Percentiles rank a stretch among this genome's conserved stretches.
These are phyloP conservation scores for Amanita thiersii DNA, from an alignment of 768 basidiomycete species.

Conservation along the genomic window DNA sequence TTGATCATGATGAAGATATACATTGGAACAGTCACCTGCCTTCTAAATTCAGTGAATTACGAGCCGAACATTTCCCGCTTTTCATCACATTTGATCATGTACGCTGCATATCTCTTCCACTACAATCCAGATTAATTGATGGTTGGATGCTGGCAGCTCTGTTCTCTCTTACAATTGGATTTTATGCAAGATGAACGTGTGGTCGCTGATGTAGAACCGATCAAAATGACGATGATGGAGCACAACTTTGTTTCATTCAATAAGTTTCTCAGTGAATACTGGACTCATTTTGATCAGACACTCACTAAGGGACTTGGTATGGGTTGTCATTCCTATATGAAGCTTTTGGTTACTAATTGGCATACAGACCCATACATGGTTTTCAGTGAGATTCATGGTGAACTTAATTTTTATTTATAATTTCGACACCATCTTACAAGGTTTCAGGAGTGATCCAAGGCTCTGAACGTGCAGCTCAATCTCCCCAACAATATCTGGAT, in stretches of 20 bases:
- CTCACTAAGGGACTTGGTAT: slow-evolving; percentile 47
- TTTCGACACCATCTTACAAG: not conserved
- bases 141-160: slow-evolving; percentile 32
- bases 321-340: slow-evolving; percentile 5
- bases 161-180: slow-evolving; percentile 40
- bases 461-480: slow-evolving; percentile 43
- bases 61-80: slow-evolving; percentile 58
- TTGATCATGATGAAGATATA: slow-evolving; percentile 34
- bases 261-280: slow-evolving; percentile 43
- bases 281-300: slow-evolving; percentile 47
- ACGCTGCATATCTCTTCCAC: slow-evolving; percentile 11
- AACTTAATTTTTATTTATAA: slow-evolving; percentile 7
- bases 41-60: slow-evolving; percentile 41
- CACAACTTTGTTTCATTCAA: slow-evolving; percentile 31
- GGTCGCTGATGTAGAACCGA: too few relatives aligned
- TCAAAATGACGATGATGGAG: too few relatives aligned
- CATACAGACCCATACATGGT: slow-evolving; percentile 50
- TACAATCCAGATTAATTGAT: not conserved
- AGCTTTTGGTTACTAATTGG: too few relatives aligned
- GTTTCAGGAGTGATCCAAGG: slow-evolving; percentile 54
- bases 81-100: slow-evolving; percentile 64
- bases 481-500: slow-evolving; percentile 31
- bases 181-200: too few relatives aligned
- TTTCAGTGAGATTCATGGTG: slow-evolving; percentile 60
- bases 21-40: slow-evolving; percentile 39